A percentile compares a stretch with the other conserved stretches of the same genome.
phyloP scores from a whole-genome alignment of 2,329 filamentous ascomycete genomes.

The Rhynchosporium graminicola region DNA sequence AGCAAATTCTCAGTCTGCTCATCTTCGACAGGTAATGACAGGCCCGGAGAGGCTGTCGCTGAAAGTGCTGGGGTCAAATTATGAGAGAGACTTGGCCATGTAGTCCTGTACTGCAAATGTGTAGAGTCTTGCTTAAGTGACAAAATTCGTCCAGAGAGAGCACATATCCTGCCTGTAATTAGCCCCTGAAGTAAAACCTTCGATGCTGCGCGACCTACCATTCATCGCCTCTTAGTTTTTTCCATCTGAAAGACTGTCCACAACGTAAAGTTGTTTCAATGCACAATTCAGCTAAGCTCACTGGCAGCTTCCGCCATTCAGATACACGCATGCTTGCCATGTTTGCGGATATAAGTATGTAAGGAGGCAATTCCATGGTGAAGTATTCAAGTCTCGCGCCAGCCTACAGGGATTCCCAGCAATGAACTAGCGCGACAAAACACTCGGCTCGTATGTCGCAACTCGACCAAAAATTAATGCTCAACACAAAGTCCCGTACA shows the following conservation, averaged over 20 bases:
- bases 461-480: conserved; percentile 19
- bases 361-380: neutral
- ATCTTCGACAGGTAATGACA: conserved; percentile 40
- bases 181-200: conserved; percentile 25
- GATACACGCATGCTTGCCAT: conserved; percentile 50
- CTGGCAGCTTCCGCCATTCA: conserved; percentile 85
- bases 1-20: conserved; percentile 77
- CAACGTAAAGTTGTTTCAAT: conserved; percentile 93
- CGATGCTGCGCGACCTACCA: conserved; percentile 59
- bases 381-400: neutral
- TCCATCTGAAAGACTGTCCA: conserved; percentile 96
- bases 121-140: conserved; percentile 80
- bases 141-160: conserved; percentile 81
- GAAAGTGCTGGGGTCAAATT: conserved; percentile 44
- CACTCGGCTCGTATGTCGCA: conserved; percentile 6
- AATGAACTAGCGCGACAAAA: conserved; percentile 2
- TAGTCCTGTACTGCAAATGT: conserved; percentile 77
- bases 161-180: conserved; percentile 63
- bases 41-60: conserved; percentile 42
- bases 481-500: conserved; percentile 17
- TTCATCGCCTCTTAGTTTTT: conserved; percentile 76
- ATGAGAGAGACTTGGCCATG: conserved; percentile 51
- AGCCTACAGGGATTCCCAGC: conserved; percentile 10
- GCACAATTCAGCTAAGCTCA: conserved; percentile 82
- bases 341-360: neutral